Base-by-base conservation (phyloP, 768 basidiomycete genomes). In the Boletus tylopilopsis region DNA sequence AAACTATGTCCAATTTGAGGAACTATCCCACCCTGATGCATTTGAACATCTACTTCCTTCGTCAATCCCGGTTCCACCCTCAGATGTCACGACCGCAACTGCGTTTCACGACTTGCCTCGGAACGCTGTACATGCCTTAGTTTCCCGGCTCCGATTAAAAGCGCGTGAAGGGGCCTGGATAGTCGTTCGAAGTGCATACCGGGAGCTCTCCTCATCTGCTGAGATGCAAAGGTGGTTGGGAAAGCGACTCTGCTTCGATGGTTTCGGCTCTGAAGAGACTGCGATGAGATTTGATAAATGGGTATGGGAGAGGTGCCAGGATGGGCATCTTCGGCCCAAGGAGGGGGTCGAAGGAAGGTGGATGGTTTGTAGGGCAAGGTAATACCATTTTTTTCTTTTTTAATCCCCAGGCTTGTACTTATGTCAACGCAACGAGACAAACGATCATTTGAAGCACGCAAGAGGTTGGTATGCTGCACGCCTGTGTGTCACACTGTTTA, bases 141-240 rank as follows among this genome's bases (percentile, higher is more conserved):
- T 84, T 10, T 72, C 76, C 19, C 65, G 66, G 5, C 60, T 88
- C 30, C 76, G 81, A 15, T 60, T 50, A 3, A 82, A 78, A 63
- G 73, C 73, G 6, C 73, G 82, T 27, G 71, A 73, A 18, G 76
- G 69, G n/a, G 68, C 79, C 2, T 89, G 87, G 87, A 60, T 42
- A 0, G 66, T 85, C 15, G 57, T 89, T 37, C 79, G 84, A 25
- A 70, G 75, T 19, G 79, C 79, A 0, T 88, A 89, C 62, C 73
- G 84, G 38, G 87, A 88, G 58, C 47, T 87, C 16, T 62, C 68
- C 21, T 64, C 67, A 1, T 60, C 68, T 7, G 63, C 66, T 27
- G 68, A 71, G 27, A 76, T 75, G 8, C 69, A 66, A 36, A 46
- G 45, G 10, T 85, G 82, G 82, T 61, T 84, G 35, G 57, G 62